Base-by-base conservation (phyloP, 768 basidiomycete species). In the Crepidotus variabilis region DNA sequence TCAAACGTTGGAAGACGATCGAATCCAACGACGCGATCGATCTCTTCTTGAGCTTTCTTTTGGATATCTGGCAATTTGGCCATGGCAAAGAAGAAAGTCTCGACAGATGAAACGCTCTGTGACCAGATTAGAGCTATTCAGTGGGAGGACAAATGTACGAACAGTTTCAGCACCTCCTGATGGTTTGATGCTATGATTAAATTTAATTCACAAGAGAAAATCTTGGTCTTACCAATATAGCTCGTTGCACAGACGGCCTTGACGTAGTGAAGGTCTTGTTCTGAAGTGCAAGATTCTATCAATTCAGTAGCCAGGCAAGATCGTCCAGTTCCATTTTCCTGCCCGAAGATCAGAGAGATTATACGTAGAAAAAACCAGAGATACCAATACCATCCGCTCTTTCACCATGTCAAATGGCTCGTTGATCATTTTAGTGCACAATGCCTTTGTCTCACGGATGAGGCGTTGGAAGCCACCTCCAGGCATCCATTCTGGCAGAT, bases 401-500 rank as follows among this genome's bases (percentile, higher is more conserved):
- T 66, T 60, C 21, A 57, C 60, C 11, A 51, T 33, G 13, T 52
- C 50, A 13, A 59, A 61, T 0, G 63, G 63, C 33, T 52, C 13
- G 2, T 62, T 50, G 6, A 59, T 57, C 39, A 54, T 61, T 20
- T 62, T 54, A 20, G 50, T 53, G 21, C 45, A 52, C 72, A 72
- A 75, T 13, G 65, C 56, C 22, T 59, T 65, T 3, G 75, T 76
- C 50, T 72, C 65, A 5, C 60, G 64, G 59, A 72, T 67, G 18
- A 43, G 39, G 2, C 13, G 28, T 16, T 50, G 46, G 62, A 77
- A 77, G 10, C 62, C 69, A 0, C 69, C 67, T 1, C 73, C 72
- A 21, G 76, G 75, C 54, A 77, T 61, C 70, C 73, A 77, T 9
- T 61, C 58, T 2, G 76, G 76, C 2, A 76, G 59, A 51, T 76